A percentile compares a stretch with the other conserved stretches of the same genome.
Conservation (phyloP, 2,329 filamentous ascomycete species). For the Trichophyton verrucosum region DNA sequence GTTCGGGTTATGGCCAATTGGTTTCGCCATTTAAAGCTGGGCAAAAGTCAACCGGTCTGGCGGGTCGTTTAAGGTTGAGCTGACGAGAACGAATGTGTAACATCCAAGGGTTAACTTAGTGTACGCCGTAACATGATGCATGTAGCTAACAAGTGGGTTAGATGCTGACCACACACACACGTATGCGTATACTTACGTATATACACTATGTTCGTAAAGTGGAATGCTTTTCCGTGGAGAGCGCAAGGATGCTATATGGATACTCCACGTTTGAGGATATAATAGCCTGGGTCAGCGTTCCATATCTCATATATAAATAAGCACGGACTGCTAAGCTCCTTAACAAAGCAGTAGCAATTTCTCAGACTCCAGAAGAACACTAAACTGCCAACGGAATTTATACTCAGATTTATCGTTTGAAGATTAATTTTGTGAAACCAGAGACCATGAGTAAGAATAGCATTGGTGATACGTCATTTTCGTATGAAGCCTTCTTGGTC, state of each 20-base stretch:
- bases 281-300: too few relatives aligned
- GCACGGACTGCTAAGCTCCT: too few relatives aligned
- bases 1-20: neutral
- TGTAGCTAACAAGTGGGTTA: neutral
- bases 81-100: neutral
- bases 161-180: neutral
- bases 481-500: neutral
- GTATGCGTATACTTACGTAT: neutral
- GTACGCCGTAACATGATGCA: neutral
- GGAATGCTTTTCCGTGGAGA: neutral
- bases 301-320: neutral
- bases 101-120: neutral
- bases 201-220: neutral
- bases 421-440: neutral
- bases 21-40: neutral
- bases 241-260: neutral
- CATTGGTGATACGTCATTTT: neutral
- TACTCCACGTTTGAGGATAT: neutral
- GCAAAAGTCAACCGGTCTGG: neutral
- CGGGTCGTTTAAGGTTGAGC: neutral
- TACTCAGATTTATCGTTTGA: neutral
- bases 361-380: neutral
- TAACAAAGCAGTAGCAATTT: neutral
- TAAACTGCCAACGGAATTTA: neutral
- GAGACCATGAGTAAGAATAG: neutral